Evolutionary conservation across 2,329 filamentous ascomycete species (phyloP), one percentile per base, ranked within the genome.

Genomic region (Colletotrichum zoysiae): DNA sequence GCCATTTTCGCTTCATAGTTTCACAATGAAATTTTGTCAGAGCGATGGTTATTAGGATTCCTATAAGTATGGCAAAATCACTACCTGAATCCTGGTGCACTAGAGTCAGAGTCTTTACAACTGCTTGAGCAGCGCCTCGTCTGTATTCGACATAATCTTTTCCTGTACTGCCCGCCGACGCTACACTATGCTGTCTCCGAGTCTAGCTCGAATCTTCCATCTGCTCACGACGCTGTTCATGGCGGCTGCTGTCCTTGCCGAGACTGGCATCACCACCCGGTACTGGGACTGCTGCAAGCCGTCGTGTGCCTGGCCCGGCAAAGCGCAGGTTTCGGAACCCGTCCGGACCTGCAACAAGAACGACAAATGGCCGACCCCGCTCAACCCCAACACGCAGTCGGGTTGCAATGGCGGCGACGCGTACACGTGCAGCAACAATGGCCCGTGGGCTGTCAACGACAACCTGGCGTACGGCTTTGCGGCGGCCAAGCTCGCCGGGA

Each of bases 241-340:
- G 50, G 23, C 50, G 26, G 12, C 50, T 30, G 5, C 26, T 18
- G 50, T 30, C 23, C 26, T 30, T 9, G 50, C 50, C 4, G 50
- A 51, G 23, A 51, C 50, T 4, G 50, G 50, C 14, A 23, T 51
- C 42, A 80, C 78, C 35, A 78, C 76, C 42, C 77, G 86, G 68
- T 88, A 87, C 78, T 88, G 88, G 87, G 91, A 93, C 78, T 93
- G 91, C 83, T 93, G 91, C 83, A 93, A 93, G 84, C 87, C 90
- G 38, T 90, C 89, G 26, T 92, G 90, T 78, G 84, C 85, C 5
- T 89, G 90, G 90, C 78, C 83, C 11, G 84, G 81, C 66, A 92
- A 92, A 79, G 88, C 86, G 14, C 73, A 83, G 55, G 84, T 89
- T 78, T 82, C 80, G 70, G 75, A 73, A 56, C 86, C 88, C 20